Percentiles rank a stretch among this genome's conserved stretches.
Conservation (phyloP, 2,329 filamentous ascomycete genomes). For the Chrysoporthe cubensis region DNA sequence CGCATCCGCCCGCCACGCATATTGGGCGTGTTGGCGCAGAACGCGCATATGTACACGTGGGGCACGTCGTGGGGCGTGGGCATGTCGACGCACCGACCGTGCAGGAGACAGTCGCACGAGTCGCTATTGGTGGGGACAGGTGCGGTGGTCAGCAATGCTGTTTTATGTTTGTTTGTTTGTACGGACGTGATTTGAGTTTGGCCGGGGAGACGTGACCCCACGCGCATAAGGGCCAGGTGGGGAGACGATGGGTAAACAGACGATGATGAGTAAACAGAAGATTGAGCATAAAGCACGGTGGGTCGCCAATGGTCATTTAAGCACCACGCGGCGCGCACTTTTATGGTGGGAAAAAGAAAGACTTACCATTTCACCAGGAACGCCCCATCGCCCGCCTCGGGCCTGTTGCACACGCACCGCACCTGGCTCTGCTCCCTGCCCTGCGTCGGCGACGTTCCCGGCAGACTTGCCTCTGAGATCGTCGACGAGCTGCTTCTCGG, state of each 20-base stretch:
- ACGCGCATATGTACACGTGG: slow-evolving; percentile 66
- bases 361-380: slow-evolving; percentile 69
- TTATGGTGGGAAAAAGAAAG: neutral
- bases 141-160: slow-evolving; percentile 22
- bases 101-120: slow-evolving; percentile 68
- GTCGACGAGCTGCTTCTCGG: slow-evolving; percentile 40
- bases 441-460: slow-evolving; percentile 44
- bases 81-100: slow-evolving; percentile 66
- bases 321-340: too few relatives aligned
- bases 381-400: slow-evolving; percentile 49
- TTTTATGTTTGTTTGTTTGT: slow-evolving; percentile 23
- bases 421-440: slow-evolving; percentile 49
- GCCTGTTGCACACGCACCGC: slow-evolving; percentile 60
- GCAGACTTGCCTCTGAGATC: slow-evolving; percentile 55
- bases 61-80: slow-evolving; percentile 54
- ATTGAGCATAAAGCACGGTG: neutral
- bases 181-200: neutral
- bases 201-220: neutral
- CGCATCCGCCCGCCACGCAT: slow-evolving; percentile 53
- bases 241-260: too few relatives aligned
- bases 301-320: too few relatives aligned
- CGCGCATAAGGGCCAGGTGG: neutral
- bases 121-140: slow-evolving; percentile 47
- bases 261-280: neutral
- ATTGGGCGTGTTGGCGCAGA: slow-evolving; percentile 64